Evolutionary conservation across 2,329 filamentous ascomycete genomes (phyloP), one percentile per base, ranked within the genome.

Genomic region (Lasiodiplodia sp.): DNA sequence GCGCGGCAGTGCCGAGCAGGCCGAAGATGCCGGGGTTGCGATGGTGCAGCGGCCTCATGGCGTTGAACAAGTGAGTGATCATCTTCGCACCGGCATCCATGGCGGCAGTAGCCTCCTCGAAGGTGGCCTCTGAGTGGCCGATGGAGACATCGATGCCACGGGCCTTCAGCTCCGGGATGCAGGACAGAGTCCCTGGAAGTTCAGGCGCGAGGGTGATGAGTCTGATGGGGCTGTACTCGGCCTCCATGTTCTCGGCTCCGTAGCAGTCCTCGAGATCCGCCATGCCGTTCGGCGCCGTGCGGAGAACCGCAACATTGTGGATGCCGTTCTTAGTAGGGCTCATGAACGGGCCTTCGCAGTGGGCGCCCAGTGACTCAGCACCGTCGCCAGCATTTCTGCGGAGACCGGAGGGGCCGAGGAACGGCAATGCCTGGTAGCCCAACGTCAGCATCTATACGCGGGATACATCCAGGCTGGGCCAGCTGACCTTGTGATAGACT

Each of bases 41-140:
- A 83, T 97, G 93, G 78, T 96, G 92, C 63, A 97, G 88, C 16
- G 93, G 93, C 0, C 90, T 87, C 94, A 97, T 97, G 31, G 94
- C 94, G 78, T 97, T 97, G 87, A 97, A 97, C 1, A 97, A 85
- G 76, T 97, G 94, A 0, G 94, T 97, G 72, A 97, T 92, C 92
- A 96, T 97, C 60, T 87, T 92, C 2, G 92, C 92, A 64, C 94
- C 94, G 7, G 89, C 86, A n/a, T 83, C 84, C 3, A 96, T 87
- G 23, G 92, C 92, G 4, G 83, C 81, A 4, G 90, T 88, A 1
- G 92, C 93, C 76, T 95, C 86, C 79, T 96, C 92, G 77, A 95
- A 97, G 0, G 91, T 93, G 16, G 93, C 92, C 78, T 96, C 92
- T 0, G 93, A 93, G 81, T 97, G 94, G 8, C 94, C 94, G 71